Conservation (phyloP, 495 filamentous ascomycete species). For the Hypoxylon cercidicola region DNA sequence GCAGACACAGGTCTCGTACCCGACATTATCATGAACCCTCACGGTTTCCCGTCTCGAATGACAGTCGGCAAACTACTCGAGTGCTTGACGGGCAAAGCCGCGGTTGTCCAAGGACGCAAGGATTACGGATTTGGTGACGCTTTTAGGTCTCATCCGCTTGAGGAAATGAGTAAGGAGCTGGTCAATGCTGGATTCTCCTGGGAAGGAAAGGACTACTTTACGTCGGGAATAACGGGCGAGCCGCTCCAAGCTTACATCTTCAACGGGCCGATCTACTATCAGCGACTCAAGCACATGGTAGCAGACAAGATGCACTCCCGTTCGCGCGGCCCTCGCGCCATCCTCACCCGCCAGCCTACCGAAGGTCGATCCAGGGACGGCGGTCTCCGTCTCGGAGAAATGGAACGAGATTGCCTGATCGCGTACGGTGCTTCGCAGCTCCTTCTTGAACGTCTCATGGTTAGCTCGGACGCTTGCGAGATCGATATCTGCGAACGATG, state of each 20-base stretch:
- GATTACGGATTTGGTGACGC: conserved; percentile 88
- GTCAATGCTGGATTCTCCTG: conserved; percentile 92
- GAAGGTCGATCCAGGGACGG: conserved; percentile 94
- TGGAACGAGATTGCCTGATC: conserved; percentile 98
- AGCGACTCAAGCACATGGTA: conserved; percentile 99
- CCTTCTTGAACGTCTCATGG: conserved; percentile 92
- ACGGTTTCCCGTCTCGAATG: conserved; percentile 99
- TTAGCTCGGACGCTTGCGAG: conserved; percentile 86
- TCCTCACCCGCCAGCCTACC: conserved; percentile 94
- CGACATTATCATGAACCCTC: conserved; percentile 99
- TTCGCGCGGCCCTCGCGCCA: conserved; percentile 85
- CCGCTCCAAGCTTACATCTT: conserved; percentile 95
- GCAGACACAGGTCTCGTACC: conserved; percentile 88
- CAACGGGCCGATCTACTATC: conserved; percentile 98
- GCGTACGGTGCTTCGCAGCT: conserved; percentile 95
- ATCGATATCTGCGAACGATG: conserved; percentile 93
- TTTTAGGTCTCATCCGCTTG: conserved; percentile 90
- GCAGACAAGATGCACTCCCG: conserved; percentile 99
- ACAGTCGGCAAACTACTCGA: conserved; percentile 99
- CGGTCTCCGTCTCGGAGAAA: conserved; percentile 94
- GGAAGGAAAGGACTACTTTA: conserved; percentile 95
- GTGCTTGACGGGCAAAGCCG: conserved; percentile 92
- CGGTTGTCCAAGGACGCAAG: conserved; percentile 80
- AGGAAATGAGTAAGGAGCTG: conserved; percentile 87
- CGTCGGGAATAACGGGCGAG: conserved; percentile 94